These are phyloP conservation scores for Aurinia saxatilis DNA, from an alignment of 345 rosid genomes.

Conservation along the genomic window DNA sequence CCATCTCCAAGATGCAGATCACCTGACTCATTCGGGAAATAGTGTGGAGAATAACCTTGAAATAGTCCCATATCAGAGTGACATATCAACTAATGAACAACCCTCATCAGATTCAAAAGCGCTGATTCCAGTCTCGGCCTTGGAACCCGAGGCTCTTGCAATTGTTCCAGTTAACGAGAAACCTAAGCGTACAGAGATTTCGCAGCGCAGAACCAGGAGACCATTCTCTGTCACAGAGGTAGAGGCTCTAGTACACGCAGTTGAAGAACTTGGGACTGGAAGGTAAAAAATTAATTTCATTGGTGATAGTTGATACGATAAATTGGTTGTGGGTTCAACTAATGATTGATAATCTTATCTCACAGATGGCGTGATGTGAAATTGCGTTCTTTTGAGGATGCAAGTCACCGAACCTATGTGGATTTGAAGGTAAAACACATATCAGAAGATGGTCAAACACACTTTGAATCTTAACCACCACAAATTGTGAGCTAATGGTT, in stretches of 20 bases:
- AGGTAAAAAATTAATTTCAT: slow-evolving; percentile 38
- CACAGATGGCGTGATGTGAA: slow-evolving; percentile 92
- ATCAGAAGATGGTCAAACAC: background rate
- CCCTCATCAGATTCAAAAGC: slow-evolving; percentile 46
- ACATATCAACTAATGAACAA: slow-evolving; percentile 32
- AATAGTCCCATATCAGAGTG: slow-evolving; percentile 34
- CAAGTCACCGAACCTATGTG: slow-evolving; percentile 72
- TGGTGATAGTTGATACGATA: background rate
- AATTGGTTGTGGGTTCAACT: background rate
- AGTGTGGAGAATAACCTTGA: slow-evolving; percentile 39
- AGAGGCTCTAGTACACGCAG: slow-evolving; percentile 86
- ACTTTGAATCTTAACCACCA: background rate
- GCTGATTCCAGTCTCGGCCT: slow-evolving; percentile 49
- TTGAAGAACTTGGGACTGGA: slow-evolving; percentile 92
- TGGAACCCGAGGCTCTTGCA: slow-evolving; percentile 44
- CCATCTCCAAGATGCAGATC: slow-evolving; percentile 18
- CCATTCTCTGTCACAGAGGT: slow-evolving; percentile 97
- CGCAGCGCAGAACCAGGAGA: slow-evolving; percentile 91
- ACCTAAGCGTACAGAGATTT: slow-evolving; percentile 59
- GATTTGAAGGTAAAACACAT: slow-evolving; percentile 60
- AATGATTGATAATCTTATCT: slow-evolving; percentile 3
- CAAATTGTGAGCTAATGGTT: background rate
- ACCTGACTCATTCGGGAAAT: slow-evolving; percentile 24
- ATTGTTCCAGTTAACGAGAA: slow-evolving; percentile 57
- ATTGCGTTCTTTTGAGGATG: slow-evolving; percentile 60